These are phyloP conservation scores for Eimeria necatrix DNA, from an alignment of 169 alveolate genomes.

Conservation along the genomic window DNA sequence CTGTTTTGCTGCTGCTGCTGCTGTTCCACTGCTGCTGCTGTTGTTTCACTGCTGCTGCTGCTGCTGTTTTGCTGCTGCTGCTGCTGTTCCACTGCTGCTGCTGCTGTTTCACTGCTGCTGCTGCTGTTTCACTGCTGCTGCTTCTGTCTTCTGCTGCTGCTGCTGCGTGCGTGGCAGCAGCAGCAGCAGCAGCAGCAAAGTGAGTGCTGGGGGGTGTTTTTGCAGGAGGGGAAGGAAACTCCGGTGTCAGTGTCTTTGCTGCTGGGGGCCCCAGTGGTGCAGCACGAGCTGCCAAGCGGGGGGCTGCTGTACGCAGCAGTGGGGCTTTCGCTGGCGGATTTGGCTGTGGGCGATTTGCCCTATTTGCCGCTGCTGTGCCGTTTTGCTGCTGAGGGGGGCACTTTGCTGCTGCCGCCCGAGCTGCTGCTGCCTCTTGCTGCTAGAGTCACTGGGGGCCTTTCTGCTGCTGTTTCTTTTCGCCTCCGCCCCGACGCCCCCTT, in stretches of 20 bases:
- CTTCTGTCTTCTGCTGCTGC: too few relatives aligned
- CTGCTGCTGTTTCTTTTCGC: neutral
- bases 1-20: too few relatives aligned
- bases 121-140: too few relatives aligned
- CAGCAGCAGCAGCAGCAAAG: too few relatives aligned
- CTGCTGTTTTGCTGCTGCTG: too few relatives aligned
- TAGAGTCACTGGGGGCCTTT: neutral
- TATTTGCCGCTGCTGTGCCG: neutral
- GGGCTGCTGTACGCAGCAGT: neutral
- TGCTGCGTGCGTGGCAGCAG: too few relatives aligned
- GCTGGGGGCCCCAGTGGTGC: neutral
- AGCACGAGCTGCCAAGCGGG: neutral
- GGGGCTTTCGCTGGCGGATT: neutral
- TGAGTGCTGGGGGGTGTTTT: too few relatives aligned
- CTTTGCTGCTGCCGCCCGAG: neutral
- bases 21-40: too few relatives aligned
- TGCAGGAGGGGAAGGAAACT: neutral
- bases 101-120: too few relatives aligned
- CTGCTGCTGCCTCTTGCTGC: neutral
- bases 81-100: too few relatives aligned
- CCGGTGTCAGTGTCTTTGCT: neutral
- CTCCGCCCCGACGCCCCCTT: neutral
- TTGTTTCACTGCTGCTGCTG: too few relatives aligned
- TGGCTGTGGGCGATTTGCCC: neutral
- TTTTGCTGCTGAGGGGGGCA: neutral